phyloP scores from a whole-genome alignment of 257 asterid genomes.

The Parsonsia alboflavescens region DNA sequence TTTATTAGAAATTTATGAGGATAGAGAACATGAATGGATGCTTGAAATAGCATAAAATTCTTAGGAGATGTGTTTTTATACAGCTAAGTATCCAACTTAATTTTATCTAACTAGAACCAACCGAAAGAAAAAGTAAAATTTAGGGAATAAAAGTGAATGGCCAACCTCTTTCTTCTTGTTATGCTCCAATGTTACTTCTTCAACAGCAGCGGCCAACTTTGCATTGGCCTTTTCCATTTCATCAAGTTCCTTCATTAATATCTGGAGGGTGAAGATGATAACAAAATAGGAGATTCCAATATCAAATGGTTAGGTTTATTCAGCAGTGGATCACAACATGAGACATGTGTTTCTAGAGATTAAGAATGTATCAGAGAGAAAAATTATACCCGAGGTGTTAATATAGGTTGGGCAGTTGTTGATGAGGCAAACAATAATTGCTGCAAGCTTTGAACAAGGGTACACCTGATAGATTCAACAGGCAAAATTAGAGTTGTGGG shows the following conservation, averaged over 20 bases:
- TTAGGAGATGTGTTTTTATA: no score
- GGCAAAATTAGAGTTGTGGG: slow-evolving; percentile 11
- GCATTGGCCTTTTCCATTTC: slow-evolving; percentile 93
- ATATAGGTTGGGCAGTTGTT: slow-evolving; percentile 91
- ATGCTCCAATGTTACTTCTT: slow-evolving; percentile 85
- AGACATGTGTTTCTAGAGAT: background rate
- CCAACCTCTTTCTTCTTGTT: slow-evolving; percentile 87
- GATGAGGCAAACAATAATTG: slow-evolving; percentile 93
- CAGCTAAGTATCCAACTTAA: no score
- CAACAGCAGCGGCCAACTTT: slow-evolving; percentile 85
- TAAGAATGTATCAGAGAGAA: background rate
- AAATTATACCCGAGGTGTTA: slow-evolving; percentile 79
- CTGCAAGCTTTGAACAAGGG: slow-evolving; percentile 92
- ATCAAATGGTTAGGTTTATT: background rate
- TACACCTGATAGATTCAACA: slow-evolving; percentile 54
- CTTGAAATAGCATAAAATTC: background rate
- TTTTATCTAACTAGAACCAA: background rate
- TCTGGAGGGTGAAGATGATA: slow-evolving; percentile 27
- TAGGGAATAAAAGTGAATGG: background rate
- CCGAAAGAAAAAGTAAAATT: background rate
- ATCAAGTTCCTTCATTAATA: slow-evolving; percentile 90
- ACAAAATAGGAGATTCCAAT: background rate
- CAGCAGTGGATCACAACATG: background rate
- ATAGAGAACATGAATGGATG: background rate
- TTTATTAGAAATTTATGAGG: background rate